Percentiles rank a stretch among this genome's conserved stretches.
Conservation (phyloP, 179 eudicot species). For the Pouteria campechiana region DNA sequence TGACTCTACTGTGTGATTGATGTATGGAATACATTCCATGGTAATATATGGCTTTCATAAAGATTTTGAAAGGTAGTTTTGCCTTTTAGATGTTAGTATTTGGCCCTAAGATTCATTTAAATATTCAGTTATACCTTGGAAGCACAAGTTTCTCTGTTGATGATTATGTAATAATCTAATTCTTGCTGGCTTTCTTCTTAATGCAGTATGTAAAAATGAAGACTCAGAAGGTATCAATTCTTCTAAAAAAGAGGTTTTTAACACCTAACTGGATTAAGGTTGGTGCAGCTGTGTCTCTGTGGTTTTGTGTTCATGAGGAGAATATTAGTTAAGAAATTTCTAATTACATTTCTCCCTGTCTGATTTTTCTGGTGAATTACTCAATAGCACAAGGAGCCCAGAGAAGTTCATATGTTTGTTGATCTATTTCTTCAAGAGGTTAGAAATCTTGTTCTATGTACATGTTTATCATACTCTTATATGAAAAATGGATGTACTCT, state of each 20-base stretch:
- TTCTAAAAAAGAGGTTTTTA: conserved; percentile 77
- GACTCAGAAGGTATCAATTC: conserved; percentile 76
- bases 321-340: background rate
- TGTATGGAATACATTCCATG: no score
- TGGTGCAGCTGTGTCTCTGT: conserved; percentile 8
- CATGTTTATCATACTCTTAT: no score
- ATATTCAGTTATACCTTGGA: no score
- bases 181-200: conserved; percentile 6
- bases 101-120: no score
- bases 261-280: conserved; percentile 99
- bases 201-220: conserved; percentile 79
- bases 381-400: conserved; percentile 94
- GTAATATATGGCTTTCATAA: no score
- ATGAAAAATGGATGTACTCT: no score
- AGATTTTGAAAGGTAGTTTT: no score
- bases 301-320: background rate
- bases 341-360: conserved; percentile 5
- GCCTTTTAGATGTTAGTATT: no score
- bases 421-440: conserved; percentile 97
- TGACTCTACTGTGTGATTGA: no score
- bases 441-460: conserved; percentile 8
- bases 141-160: no score
- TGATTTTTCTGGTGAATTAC: conserved; percentile 7
- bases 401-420: conserved; percentile 99
- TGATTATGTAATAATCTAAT: no score